Base-by-base conservation (phyloP, 2,329 filamentous ascomycete genomes). In the Phaeosphaeriaceae sp. region DNA sequence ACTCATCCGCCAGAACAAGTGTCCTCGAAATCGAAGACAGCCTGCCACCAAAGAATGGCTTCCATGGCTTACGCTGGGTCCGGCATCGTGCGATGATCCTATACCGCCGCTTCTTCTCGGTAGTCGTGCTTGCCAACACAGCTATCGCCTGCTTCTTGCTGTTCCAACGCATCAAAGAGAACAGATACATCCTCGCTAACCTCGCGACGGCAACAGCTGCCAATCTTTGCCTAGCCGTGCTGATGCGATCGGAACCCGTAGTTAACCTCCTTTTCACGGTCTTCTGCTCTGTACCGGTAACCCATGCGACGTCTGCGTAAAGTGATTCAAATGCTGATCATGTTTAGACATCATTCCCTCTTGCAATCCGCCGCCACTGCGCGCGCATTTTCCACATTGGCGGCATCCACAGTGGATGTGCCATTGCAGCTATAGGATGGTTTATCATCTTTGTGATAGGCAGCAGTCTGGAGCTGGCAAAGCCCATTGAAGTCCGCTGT, bases 401-500 rank as follows among this genome's bases (percentile, higher is more conserved):
- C 10, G 76, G 76, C 1, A 70, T 78, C 19, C 76, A 78, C 44
- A 75, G 71, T 33, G 75, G 73, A 19, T 74, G 72, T 47, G 76
- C 73, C 2, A 67, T 76, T 27, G 73, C 73, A 9, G 71, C 74
- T 2, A 69, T 68, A 6, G 55, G 68, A 19, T 84, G 82, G 81
- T 83, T 82, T 64, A 69, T 79, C 17, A 71, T 80, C 47, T 80
- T 83, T 57, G 74, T 77, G 3, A 64, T 77, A 10, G 68, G 78
- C 19, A 66, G 78, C 17, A 72, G 71, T n/a, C 54, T 71, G 1
- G 71, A 79, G 24, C 70, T 77, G 55, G 57, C 60, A 6, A 74
- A 75, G 46, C 52, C 62, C 6, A 42, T 59, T 7, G 48, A 56
- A 1, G 45, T 61, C 4, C 63, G 72, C 10, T 62, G 61, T 25